Conservation (phyloP, 2,329 filamentous ascomycete genomes). For the Fusarium succisae region DNA sequence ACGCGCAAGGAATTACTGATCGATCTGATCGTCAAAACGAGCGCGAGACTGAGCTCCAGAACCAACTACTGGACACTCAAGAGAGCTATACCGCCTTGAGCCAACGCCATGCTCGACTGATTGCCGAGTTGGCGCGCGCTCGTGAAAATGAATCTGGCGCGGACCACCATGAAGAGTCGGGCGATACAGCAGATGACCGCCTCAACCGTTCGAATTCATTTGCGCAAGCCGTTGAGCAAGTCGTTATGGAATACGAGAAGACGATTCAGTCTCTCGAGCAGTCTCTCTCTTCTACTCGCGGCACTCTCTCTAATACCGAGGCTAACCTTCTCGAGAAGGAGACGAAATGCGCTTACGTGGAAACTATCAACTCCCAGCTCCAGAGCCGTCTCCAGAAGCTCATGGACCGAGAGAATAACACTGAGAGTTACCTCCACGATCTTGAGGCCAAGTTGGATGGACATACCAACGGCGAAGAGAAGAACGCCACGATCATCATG, state of each 20-base stretch:
- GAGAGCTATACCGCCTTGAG: conserved; percentile 95
- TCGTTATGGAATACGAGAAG: conserved; percentile 97
- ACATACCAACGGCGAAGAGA: conserved; percentile 90
- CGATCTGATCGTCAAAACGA: conserved; percentile 82
- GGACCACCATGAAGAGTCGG: conserved; percentile 67
- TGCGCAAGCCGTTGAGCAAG: conserved; percentile 93
- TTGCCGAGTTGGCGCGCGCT: conserved; percentile 90
- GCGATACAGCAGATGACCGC: conserved; percentile 84
- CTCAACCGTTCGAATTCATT: conserved; percentile 96
- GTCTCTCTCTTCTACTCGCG: conserved; percentile 87
- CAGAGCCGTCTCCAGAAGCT: conserved; percentile 92
- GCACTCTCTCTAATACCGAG: conserved; percentile 84
- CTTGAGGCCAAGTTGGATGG: conserved; percentile 91
- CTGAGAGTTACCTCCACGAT: conserved; percentile 91
- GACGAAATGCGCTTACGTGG: conserved; percentile 90
- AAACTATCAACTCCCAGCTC: conserved; percentile 90
- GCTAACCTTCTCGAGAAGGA: conserved; percentile 91
- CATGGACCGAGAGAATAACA: conserved; percentile 89
- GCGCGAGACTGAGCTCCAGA: conserved; percentile 89
- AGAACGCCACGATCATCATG: conserved; percentile 83
- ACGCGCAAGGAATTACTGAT: conserved; percentile 67
- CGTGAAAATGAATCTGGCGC: conserved; percentile 74
- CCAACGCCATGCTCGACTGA: conserved; percentile 92
- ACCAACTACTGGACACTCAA: conserved; percentile 89
- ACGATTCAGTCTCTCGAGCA: conserved; percentile 95